Base-by-base conservation (phyloP, 148 eudicot genomes). In the Suaeda aralocaspica region DNA sequence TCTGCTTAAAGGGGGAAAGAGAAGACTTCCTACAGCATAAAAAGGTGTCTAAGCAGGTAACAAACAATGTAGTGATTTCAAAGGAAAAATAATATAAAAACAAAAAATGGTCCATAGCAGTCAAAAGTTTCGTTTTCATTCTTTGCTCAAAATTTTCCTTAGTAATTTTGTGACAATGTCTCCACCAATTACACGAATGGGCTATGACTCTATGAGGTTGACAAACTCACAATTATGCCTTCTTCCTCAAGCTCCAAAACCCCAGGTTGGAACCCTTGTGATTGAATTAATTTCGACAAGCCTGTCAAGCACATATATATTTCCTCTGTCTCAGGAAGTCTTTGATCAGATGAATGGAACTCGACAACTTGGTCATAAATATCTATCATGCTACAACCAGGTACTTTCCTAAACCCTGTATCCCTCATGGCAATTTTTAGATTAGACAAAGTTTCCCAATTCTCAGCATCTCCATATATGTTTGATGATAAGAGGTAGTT, bases 361-460 rank as follows among this genome's bases (percentile, higher is more conserved):
- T 88, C 91, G 22, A 68, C 79, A 29, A 84, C 76, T 59, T 61
- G 72, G 68, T 74, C 85, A 74, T 83, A 81, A 56, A 83, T 80
- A 77, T 84, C 89, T 66, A 90, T 82, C 62, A 81, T 74, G 78
- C 92, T 90, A 73, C 82, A 80, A 5, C 96, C 92, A 1, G 89
- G 91, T 71, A 71, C 66, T 71, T 88, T 90, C 41, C 73, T 79
- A 34, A 72, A 74, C 63, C 79, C 79, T 16, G 89, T 90, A 51
- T 88, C 80, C 81, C 86, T 84, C 85, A 80, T 82, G 59, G 91
- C 89, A 67, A 82, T 71, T 72, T 90, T 88, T 42, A 85, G 56
- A 28, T 84, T 70, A 2, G 91, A 86, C 62, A 80, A 78, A 57
- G 70, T 82, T 5, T 78, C 83, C 96, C 91, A 88, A 69, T 78